Conservation (phyloP, 768 basidiomycete genomes). For the Amanita subjunquillea region DNA sequence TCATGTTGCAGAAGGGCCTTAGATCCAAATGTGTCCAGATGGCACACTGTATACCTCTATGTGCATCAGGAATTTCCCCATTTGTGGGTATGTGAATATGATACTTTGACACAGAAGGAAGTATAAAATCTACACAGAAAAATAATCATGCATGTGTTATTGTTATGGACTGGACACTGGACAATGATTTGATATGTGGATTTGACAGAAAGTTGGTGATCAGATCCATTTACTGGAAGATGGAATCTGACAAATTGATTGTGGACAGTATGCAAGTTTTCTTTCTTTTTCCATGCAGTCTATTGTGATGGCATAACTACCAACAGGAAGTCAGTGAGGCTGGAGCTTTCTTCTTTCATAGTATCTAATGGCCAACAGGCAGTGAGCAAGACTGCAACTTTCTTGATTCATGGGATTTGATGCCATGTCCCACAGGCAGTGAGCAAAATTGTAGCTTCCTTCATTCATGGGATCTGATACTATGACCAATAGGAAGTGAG, state of each 20-base stretch:
- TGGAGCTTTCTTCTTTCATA: no score
- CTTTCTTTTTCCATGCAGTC: not conserved
- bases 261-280: not conserved
- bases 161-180: not conserved
- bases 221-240: no score
- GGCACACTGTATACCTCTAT: not conserved
- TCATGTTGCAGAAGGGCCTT: not conserved
- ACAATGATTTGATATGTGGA: not conserved
- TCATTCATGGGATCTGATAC: no score
- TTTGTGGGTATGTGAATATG: not conserved
- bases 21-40: not conserved
- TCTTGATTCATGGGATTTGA: no score
- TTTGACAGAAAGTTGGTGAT: not conserved
- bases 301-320: not conserved
- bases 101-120: not conserved
- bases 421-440: no score
- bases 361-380: no score
- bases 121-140: not conserved
- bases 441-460: no score
- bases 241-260: not conserved
- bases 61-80: not conserved
- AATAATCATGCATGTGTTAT: not conserved
- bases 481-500: no score
- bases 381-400: no score
- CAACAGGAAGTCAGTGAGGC: not conserved